These are phyloP conservation scores for Volvox africanus DNA, from an alignment of 139 green algal species.

Conservation along the genomic window DNA sequence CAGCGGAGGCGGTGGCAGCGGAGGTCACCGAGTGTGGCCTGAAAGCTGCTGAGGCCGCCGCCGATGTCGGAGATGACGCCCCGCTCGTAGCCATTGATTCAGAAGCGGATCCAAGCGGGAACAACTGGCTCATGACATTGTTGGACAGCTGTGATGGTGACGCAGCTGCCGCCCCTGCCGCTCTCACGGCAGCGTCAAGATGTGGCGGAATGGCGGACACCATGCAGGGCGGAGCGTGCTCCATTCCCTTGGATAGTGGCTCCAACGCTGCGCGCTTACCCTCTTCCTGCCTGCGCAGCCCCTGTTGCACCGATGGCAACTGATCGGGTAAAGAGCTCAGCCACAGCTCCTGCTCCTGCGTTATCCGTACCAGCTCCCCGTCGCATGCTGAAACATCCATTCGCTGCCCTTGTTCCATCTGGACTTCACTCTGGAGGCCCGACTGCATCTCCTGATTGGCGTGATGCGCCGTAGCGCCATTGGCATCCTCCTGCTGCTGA, in stretches of 20 bases:
- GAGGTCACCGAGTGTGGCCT: not conserved
- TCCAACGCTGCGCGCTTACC: not conserved
- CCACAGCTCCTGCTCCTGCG: not conserved
- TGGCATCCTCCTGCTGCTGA: not conserved
- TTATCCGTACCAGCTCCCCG: not conserved
- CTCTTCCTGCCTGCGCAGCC: not conserved
- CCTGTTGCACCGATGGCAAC: not conserved
- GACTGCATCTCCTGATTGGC: not conserved
- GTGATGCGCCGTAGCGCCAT: no score
- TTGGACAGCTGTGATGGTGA: no score
- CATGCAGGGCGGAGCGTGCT: conserved; percentile 24
- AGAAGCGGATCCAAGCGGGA: not conserved
- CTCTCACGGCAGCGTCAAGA: not conserved
- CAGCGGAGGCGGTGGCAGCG: not conserved
- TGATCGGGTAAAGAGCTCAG: no score
- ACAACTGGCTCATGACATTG: no score
- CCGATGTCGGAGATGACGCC: not conserved
- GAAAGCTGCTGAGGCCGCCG: not conserved
- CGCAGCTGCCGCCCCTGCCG: not conserved
- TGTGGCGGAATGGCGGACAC: not conserved
- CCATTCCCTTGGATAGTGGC: conserved; percentile 19
- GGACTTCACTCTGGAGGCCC: not conserved
- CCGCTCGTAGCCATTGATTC: not conserved
- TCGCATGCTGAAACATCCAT: no score
- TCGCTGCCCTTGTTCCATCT: no score